A percentile compares a stretch with the other conserved stretches of the same genome.
phyloP scores from a whole-genome alignment of 192 early-diverging fungal genomes.

The Podochytrium sp. region DNA sequence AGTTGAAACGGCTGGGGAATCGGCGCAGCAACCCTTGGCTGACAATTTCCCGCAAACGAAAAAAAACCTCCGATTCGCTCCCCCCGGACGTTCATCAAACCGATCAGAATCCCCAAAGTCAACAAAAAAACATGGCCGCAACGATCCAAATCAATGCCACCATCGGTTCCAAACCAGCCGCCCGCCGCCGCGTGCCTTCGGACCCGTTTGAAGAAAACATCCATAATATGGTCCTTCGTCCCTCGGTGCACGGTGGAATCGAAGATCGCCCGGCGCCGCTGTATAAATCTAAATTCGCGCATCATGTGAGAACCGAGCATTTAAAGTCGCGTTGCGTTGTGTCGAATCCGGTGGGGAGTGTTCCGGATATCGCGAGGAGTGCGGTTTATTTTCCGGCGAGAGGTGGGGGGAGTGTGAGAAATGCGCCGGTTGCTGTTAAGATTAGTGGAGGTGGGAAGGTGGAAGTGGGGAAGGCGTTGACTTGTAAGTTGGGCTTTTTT shows the following conservation, averaged over 20 bases:
- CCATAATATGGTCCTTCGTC: constrained; percentile 42
- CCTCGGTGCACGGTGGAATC: too few relatives aligned
- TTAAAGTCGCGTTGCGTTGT: constrained; percentile 2
- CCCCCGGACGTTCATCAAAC: neutral
- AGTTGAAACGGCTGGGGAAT: too few relatives aligned
- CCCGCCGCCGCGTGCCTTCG: constrained; percentile 29
- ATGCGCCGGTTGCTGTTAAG: neutral
- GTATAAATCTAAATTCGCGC: constrained; percentile 36
- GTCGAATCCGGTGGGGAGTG: neutral
- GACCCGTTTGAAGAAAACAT: constrained; percentile 44
- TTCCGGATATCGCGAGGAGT: neutral
- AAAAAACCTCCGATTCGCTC: neutral
- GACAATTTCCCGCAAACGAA: neutral
- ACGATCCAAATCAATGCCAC: constrained; percentile 20
- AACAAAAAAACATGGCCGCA: constrained; percentile 28
- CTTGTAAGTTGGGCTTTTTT: too few relatives aligned
- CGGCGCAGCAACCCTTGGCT: too few relatives aligned
- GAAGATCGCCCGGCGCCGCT: constrained; percentile 33
- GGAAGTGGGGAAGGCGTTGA: neutral
- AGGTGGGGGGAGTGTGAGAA: too few relatives aligned
- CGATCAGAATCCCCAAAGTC: too few relatives aligned
- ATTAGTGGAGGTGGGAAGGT: neutral
- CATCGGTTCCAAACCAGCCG: too few relatives aligned
- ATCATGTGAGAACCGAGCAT: constrained; percentile 37
- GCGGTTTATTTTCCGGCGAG: too few relatives aligned